Evolutionary conservation across 1,139 yeast species (phyloP).

Genomic region (Lodderomyces elongisporus): DNA sequence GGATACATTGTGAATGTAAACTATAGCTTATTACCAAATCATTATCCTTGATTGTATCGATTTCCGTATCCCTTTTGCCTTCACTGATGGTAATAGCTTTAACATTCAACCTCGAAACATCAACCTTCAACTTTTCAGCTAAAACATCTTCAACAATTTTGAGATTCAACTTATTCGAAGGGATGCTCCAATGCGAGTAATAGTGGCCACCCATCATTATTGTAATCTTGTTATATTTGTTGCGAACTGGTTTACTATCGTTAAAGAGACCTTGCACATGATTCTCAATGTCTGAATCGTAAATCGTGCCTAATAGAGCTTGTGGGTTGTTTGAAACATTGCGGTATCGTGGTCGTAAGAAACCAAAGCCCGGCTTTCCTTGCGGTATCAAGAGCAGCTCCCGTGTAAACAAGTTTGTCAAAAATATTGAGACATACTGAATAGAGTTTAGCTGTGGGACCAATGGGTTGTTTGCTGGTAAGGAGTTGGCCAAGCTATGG

Average conservation of each 20-base stretch:
- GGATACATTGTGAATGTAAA: conserved; percentile 58
- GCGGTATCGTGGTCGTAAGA: conserved; percentile 62
- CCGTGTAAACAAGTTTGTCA: conserved; percentile 53
- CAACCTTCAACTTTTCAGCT: conserved; percentile 44
- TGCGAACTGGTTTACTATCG: conserved; percentile 5
- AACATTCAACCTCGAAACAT: conserved; percentile 30
- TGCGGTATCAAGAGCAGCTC: conserved; percentile 35
- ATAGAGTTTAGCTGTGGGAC: conserved; percentile 19
- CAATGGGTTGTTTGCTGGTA: conserved; percentile 16
- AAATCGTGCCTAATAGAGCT: conserved; percentile 76
- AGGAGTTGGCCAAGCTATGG: conserved; percentile 21
- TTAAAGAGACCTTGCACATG: conserved; percentile 23
- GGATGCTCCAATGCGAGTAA: conserved; percentile 32
- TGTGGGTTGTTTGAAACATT: conserved; percentile 41
- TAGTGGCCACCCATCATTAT: conserved; percentile 88
- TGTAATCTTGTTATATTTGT: conserved; percentile 59
- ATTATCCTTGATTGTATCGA: conserved; percentile 24
- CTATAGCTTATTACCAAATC: conserved; percentile 30
- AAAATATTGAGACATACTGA: conserved; percentile 49
- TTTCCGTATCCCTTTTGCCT: conserved; percentile 17
- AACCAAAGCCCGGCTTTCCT: conserved; percentile 71
- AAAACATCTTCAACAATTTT: conserved; percentile 46
- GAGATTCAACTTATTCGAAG: conserved; percentile 40
- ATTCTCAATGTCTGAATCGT: conserved; percentile 77
- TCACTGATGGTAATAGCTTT: conserved; percentile 21